Evolutionary conservation across 306 rosid species (phyloP).

Genomic region (peach (Prunus persica)): DNA sequence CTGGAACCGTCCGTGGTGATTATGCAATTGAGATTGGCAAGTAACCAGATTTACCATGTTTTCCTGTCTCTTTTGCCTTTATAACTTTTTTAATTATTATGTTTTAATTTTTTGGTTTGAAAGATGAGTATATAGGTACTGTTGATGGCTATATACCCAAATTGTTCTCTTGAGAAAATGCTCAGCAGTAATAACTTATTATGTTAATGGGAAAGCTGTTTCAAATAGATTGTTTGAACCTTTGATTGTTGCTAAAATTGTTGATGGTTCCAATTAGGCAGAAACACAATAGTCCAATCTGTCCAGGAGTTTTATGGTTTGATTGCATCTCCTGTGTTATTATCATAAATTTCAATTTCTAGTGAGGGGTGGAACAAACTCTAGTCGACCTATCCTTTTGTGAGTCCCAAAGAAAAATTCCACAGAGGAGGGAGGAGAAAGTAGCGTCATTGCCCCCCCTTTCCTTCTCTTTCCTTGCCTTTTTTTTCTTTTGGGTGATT

Average conservation of each 20-base stretch:
- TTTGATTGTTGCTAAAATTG: neutral
- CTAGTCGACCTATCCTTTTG: no score
- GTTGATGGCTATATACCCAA: neutral
- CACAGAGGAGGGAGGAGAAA: no score
- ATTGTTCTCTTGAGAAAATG: neutral
- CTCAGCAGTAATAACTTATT: neutral
- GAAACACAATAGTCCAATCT: no score
- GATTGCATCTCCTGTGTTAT: neutral
- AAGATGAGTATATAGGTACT: neutral
- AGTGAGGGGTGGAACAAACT: no score
- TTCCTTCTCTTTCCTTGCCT: no score
- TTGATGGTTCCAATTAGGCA: no score
- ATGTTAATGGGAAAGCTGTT: no score
- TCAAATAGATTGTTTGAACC: no score
- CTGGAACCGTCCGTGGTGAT: constrained; percentile 94
- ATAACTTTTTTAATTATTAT: neutral
- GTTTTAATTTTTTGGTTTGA: neutral
- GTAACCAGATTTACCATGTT: constrained; percentile 21
- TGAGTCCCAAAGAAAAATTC: no score
- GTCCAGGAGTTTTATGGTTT: no score
- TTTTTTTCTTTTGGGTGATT: no score
- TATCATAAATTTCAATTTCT: neutral
- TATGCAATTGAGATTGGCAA: constrained; percentile 89
- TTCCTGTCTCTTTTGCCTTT: neutral
- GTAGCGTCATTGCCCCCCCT: no score